phyloP scores from a whole-genome alignment of 2,329 filamentous ascomycete genomes.

The Anisogramma anomala region DNA sequence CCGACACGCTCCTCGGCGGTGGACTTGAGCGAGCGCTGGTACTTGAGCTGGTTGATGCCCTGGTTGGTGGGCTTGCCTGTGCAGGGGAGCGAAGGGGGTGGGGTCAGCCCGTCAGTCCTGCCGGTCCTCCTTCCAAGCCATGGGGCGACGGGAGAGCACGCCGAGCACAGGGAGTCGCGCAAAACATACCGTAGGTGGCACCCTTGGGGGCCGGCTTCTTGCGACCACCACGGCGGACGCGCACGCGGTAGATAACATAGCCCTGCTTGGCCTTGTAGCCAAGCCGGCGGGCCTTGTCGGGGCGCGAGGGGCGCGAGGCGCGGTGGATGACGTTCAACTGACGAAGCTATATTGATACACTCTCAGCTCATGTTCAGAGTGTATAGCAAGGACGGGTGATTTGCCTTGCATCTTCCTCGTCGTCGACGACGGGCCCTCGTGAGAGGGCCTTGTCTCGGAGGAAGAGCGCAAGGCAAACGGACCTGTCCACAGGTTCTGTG shows the following conservation, averaged over 20 bases:
- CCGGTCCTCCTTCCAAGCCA: not conserved
- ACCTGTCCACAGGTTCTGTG: constrained; percentile 18
- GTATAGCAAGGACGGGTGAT: constrained; percentile 62
- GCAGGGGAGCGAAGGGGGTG: constrained; percentile 6
- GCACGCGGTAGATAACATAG: constrained; percentile 99
- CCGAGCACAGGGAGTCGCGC: not conserved
- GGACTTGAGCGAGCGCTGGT: constrained; percentile 96
- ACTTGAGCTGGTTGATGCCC: constrained; percentile 99
- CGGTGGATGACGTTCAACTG: constrained; percentile 99
- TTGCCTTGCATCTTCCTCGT: constrained; percentile 21
- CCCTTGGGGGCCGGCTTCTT: constrained; percentile 95
- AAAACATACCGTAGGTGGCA: constrained; percentile 79
- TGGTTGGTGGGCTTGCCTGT: constrained; percentile 99
- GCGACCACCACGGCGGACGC: constrained; percentile 96
- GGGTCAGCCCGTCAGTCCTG: constrained; percentile 4
- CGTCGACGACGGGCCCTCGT: not conserved
- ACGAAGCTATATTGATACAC: constrained; percentile 99
- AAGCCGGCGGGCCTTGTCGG: constrained; percentile 99
- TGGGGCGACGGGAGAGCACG: not conserved
- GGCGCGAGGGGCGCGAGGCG: constrained; percentile 92
- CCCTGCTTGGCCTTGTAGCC: constrained; percentile 99
- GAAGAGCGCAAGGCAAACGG: constrained; percentile 5
- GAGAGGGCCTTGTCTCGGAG: constrained; percentile 2
- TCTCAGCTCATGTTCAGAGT: constrained; percentile 99
- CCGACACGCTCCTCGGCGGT: constrained; percentile 99